Percentiles rank a stretch among this genome's conserved stretches.
These are phyloP conservation scores for Whalleya microplaca DNA, from an alignment of 2,329 filamentous ascomycete species.

Conservation along the genomic window DNA sequence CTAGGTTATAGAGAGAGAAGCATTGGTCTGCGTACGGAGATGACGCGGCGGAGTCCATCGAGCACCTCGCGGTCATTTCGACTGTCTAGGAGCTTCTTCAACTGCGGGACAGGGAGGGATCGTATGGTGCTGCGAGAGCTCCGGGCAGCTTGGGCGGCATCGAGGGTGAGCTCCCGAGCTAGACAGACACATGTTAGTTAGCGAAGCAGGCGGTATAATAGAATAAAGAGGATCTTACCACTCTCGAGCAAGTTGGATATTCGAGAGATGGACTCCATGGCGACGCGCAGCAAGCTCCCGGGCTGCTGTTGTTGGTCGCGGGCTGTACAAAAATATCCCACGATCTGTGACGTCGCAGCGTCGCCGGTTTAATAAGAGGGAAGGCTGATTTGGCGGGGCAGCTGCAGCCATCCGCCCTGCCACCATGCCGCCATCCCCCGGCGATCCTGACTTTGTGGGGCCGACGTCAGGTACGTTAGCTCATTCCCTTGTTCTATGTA, in stretches of 20 bases:
- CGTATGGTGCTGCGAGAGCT: conserved; percentile 63
- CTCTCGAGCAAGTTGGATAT: conserved; percentile 95
- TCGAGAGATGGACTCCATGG: conserved; percentile 94
- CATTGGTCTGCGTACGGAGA: conserved; percentile 66
- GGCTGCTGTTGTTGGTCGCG: conserved; percentile 30
- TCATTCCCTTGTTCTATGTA: too few species aligned
- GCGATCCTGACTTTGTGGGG: conserved; percentile 1
- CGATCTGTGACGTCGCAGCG: conserved; percentile 20
- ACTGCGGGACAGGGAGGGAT: conserved; percentile 76
- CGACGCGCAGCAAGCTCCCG: conserved; percentile 30
- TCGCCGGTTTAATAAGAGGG: conserved; percentile 1
- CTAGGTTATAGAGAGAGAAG: neutral
- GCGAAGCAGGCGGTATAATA: conserved; percentile 7
- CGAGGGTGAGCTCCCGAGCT: conserved; percentile 97
- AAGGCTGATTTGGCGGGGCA: conserved; percentile 7
- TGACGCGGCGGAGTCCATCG: conserved; percentile 86
- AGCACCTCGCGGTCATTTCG: conserved; percentile 90
- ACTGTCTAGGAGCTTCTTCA: conserved; percentile 94
- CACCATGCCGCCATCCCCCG: conserved; percentile 10
- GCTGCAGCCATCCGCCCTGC: conserved; percentile 1
- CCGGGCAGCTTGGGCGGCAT: conserved; percentile 89
- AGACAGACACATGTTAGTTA: conserved; percentile 25
- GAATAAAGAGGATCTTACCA: conserved; percentile 59
- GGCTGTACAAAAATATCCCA: conserved; percentile 3
- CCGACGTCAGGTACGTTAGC: too few species aligned